These are phyloP conservation scores for Botrytis hyacinthi DNA, from an alignment of 2,329 filamentous ascomycete species.

Conservation along the genomic window DNA sequence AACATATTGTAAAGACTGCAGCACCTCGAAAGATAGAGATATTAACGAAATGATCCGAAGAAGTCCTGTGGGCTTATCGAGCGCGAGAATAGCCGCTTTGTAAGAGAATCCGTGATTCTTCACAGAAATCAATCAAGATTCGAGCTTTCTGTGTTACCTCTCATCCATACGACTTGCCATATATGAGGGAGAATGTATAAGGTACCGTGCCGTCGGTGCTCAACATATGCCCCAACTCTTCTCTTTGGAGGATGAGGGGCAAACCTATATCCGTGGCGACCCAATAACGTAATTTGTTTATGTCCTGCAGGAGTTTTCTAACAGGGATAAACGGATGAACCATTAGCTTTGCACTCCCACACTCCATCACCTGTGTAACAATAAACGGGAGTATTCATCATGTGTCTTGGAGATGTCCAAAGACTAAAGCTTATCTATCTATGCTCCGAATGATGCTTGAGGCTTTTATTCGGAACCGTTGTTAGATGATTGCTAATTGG, in stretches of 20 bases:
- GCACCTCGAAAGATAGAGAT: neutral
- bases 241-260: neutral
- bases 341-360: neutral
- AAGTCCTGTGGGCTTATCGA: neutral
- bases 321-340: conserved; percentile 4
- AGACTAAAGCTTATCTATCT: neutral
- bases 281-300: conserved; percentile 12
- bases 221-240: neutral
- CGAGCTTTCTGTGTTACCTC: neutral
- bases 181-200: neutral
- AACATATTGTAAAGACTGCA: neutral
- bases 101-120: neutral
- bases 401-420: neutral
- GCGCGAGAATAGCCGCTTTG: neutral
- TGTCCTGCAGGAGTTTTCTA: conserved; percentile 8
- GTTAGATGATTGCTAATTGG: neutral
- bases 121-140: neutral
- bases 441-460: neutral
- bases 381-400: conserved; percentile 4
- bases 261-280: neutral
- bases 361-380: neutral
- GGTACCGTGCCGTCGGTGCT: conserved; percentile 5
- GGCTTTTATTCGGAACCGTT: neutral
- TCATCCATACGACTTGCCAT: neutral
- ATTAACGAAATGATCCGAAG: neutral